Evolutionary conservation across 2,329 filamentous ascomycete genomes (phyloP), one percentile per base, ranked within the genome.

Genomic region (Talaromyces sp.): DNA sequence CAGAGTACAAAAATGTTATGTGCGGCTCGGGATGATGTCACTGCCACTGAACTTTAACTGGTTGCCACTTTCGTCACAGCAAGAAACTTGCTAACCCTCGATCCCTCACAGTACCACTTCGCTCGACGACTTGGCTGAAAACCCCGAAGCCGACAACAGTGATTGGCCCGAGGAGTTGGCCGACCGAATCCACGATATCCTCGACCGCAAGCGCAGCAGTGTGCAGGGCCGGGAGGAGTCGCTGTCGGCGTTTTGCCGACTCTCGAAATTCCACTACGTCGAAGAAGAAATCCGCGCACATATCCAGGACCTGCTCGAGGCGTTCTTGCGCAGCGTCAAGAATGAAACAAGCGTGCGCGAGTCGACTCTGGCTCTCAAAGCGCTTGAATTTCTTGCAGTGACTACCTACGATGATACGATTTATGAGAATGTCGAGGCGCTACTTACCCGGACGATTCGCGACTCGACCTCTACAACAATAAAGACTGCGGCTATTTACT

Each of bases 191-290:
- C 82, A 88, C 55, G 86, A 90, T 66, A 84, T 96, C 30, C 81
- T 88, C 59, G 86, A 90, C 67, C 87, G 90, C 68, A 96, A 96
- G 81, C 86, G 88, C 66, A 91, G 88, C 74, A 92, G 87, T 66
- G 84, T 83, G 27, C 85, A 90, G 64, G 85, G 86, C 25, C 85
- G 92, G 58, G 88, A 92, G 68, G 80, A 85, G 47, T 83, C 82
- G 32, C 78, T 92, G 55, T 78, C 78, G 52, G 80, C 80, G 1
- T 91, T 88, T 72, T 81, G 83, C 47, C 83, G 87, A 57, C 80
- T 90, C 22, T 74, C 93, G 57, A 90, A 88, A 64, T 82, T 85
- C 53, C 86, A 90, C 68, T 91, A 85, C 71, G 84, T 87, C 58
- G 81, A 85, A 65, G 82, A 86, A 58, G 79, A 88, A 66, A 80